Evolutionary conservation across 1,284 basidiomycete species (phyloP), one percentile per base, ranked within the genome.

Genomic region (Heterobasidion irregulare): DNA sequence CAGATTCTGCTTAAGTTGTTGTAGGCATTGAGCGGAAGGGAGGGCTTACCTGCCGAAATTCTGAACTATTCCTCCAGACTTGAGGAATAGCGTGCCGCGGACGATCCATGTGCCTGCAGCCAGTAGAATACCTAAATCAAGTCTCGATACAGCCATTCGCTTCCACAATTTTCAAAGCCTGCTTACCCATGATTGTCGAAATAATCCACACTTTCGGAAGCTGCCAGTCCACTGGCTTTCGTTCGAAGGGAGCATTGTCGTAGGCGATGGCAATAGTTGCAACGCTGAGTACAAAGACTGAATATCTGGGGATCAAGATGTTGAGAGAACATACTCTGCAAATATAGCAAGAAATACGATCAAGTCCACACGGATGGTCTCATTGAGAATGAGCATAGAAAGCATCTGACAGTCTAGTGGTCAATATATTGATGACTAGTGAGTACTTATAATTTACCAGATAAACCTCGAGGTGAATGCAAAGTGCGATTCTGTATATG

Each of bases 281-380:
- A 41, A 41, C 38, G 8, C 38, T 41, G n/a, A n/a, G 10, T 10
- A 41, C 5, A 41, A 41, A 1, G 10, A n/a, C 38, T 26, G 26
- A 26, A 26, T 26, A 26, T 26, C 5, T 26, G 26, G 0, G n/a
- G 5, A n/a, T 41, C 38, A 41, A 41, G n/a, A 41, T n/a, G 4
- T 41, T n/a, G 38, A n/a, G 8, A 7, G 38, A 1, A 41, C 7
- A 8, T 71, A 64, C 59, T 80, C 78, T 53, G 78, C 78, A 63
- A 80, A 80, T 57, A 80, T 73, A 47, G 78, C 78, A 56, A 80
- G 68, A 70, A 80, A 80, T 63, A 80, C 78, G 63, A 80, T 73
- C 47, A 80, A 68, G 59, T 80, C 75, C 57, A 75, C 76, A 47
- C 77, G 74, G 64, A 80, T 80, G 41, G 75, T 74, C 65, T 80